Conservation (phyloP, 2,329 filamentous ascomycete genomes). For the Macrophomina pseudophaseolina region DNA sequence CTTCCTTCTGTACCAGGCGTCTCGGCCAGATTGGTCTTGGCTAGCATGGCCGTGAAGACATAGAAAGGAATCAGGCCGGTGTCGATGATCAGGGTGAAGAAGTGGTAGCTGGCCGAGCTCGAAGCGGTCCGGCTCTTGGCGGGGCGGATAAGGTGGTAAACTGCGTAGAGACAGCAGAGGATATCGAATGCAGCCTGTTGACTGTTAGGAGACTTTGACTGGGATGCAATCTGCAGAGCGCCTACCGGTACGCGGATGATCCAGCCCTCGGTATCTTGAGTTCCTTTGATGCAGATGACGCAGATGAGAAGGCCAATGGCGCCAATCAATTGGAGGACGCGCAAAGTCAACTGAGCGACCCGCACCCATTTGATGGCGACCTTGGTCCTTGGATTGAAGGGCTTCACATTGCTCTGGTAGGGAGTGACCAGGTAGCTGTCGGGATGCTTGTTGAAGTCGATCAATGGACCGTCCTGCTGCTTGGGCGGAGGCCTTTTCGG, state of each 20-base stretch:
- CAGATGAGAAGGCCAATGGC: conserved; percentile 75
- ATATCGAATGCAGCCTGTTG: conserved; percentile 75
- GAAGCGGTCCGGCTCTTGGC: conserved; percentile 73
- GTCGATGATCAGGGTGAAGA: conserved; percentile 80
- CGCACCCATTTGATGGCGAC: conserved; percentile 71
- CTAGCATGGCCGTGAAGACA: conserved; percentile 62
- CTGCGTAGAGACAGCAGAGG: conserved; percentile 73
- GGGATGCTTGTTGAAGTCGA: conserved; percentile 85
- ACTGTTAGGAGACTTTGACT: background rate
- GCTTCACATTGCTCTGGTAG: conserved; percentile 64
- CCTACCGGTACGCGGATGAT: conserved; percentile 77
- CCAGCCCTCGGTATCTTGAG: conserved; percentile 70
- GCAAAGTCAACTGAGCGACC: conserved; percentile 70
- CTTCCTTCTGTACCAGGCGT: conserved; percentile 49
- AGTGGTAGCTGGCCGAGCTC: conserved; percentile 85
- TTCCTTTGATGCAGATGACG: conserved; percentile 75
- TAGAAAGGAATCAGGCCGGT: conserved; percentile 68
- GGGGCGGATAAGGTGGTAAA: conserved; percentile 78
- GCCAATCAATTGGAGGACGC: conserved; percentile 69
- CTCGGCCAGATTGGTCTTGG: conserved; percentile 58
- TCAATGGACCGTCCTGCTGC: conserved; percentile 74
- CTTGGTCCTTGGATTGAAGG: conserved; percentile 74
- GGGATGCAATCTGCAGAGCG: no score
- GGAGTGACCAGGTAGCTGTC: conserved; percentile 72
- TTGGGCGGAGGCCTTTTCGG: conserved; percentile 51